Evolutionary conservation across 2,329 filamentous ascomycete genomes (phyloP).

Genomic region (Pseudocercospora macadamiae): DNA sequence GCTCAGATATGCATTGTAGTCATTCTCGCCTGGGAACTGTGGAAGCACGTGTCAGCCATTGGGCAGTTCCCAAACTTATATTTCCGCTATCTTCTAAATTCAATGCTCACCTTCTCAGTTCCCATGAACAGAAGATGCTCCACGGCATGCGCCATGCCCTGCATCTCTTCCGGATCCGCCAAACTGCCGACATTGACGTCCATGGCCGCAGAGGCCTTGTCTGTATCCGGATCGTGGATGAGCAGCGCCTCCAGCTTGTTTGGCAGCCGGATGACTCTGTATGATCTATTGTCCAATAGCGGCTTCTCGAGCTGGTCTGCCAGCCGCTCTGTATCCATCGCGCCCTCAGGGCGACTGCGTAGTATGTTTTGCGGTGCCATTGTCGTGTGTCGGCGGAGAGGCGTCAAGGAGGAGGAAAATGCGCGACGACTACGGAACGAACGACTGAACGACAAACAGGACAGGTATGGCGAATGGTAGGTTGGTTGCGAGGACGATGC

Average conservation of each 20-base stretch:
- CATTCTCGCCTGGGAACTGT: slow-evolving; percentile 89
- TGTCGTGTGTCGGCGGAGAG: slow-evolving; percentile 13
- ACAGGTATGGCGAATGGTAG: background rate
- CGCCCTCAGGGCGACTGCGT: slow-evolving; percentile 27
- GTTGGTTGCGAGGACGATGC: background rate
- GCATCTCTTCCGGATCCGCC: slow-evolving; percentile 87
- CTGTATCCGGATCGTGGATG: slow-evolving; percentile 91
- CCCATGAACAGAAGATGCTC: slow-evolving; percentile 99
- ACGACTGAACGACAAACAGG: background rate
- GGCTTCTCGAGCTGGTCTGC: slow-evolving; percentile 79
- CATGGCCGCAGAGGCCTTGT: slow-evolving; percentile 93
- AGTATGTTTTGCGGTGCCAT: slow-evolving; percentile 18
- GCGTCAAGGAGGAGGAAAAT: background rate
- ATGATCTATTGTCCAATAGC: slow-evolving; percentile 80
- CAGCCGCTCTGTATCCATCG: slow-evolving; percentile 40
- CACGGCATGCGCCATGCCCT: slow-evolving; percentile 92
- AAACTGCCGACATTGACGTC: slow-evolving; percentile 97
- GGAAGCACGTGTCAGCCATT: slow-evolving; percentile 22
- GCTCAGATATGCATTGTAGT: slow-evolving; percentile 90
- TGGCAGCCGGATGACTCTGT: slow-evolving; percentile 79
- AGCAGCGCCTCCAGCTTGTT: slow-evolving; percentile 90
- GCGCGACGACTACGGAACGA: background rate
- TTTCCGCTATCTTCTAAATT: background rate
- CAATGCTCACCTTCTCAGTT: slow-evolving; percentile 73
- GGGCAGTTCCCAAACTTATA: background rate